Percentiles rank a stretch among this genome's conserved stretches.
These are phyloP conservation scores for Chlorella ohadii DNA, from an alignment of 139 green algal species.

Conservation along the genomic window DNA sequence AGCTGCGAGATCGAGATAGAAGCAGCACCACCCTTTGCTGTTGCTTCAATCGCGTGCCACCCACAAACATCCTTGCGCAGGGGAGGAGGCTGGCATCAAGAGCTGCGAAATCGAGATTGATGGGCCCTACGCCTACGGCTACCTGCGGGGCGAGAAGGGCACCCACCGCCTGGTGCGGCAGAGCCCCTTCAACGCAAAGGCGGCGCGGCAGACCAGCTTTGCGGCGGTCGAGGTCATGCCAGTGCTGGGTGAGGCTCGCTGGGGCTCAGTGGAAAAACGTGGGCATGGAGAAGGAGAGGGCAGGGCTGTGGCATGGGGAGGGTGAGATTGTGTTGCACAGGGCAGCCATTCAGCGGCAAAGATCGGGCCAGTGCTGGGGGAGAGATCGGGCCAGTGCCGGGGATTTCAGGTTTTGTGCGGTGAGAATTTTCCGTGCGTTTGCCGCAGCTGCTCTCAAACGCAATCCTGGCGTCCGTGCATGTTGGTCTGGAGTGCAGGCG, in stretches of 20 bases:
- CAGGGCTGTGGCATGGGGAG: too few relatives aligned
- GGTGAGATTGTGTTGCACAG: too few relatives aligned
- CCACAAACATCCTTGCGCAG: constrained; percentile 10
- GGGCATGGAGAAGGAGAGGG: too few relatives aligned
- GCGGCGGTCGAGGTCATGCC: constrained; percentile 91
- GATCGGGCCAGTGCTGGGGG: too few relatives aligned
- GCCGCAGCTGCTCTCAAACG: not conserved
- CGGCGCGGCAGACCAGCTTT: constrained; percentile 95
- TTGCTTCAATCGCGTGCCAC: too few relatives aligned
- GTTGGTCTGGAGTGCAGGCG: constrained; percentile 36
- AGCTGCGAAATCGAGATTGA: constrained; percentile 84
- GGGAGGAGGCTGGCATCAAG: constrained; percentile 95
- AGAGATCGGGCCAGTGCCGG: too few relatives aligned
- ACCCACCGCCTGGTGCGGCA: constrained; percentile 95
- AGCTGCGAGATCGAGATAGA: constrained; percentile 84
- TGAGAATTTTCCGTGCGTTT: too few relatives aligned
- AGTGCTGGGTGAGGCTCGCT: constrained; percentile 51
- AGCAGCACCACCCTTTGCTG: too few relatives aligned
- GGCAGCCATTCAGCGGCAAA: too few relatives aligned
- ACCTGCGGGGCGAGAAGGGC: constrained; percentile 89
- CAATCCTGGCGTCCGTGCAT: too few relatives aligned
- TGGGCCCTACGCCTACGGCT: constrained; percentile 80
- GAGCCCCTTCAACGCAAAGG: constrained; percentile 94
- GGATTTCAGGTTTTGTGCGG: too few relatives aligned
- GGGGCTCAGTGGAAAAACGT: too few relatives aligned